Conservation (phyloP, 257 asterid genomes). For the Solanum dulcamara region DNA sequence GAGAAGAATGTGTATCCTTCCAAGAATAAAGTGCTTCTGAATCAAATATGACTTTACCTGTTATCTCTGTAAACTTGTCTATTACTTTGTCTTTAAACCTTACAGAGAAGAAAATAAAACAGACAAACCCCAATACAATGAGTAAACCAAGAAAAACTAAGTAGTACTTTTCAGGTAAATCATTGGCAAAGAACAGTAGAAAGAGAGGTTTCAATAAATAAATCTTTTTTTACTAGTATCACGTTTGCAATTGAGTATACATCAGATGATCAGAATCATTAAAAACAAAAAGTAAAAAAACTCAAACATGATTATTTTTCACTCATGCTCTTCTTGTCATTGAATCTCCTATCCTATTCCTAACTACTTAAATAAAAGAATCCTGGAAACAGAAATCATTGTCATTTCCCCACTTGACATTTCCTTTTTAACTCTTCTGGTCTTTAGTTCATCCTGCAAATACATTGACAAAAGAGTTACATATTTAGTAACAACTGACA, state of each 20-base stretch:
- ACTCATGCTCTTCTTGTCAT: slow-evolving; percentile 30
- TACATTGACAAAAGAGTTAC: not conserved
- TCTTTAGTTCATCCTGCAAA: slow-evolving; percentile 26
- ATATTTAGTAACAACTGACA: not conserved
- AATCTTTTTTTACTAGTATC: slow-evolving; percentile 14
- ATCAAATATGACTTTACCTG: slow-evolving; percentile 10
- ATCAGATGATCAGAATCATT: slow-evolving; percentile 28
- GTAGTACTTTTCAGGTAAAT: slow-evolving; percentile 46
- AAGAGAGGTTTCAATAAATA: slow-evolving; percentile 5
- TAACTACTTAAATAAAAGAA: slow-evolving; percentile 40
- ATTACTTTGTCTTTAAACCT: slow-evolving; percentile 3
- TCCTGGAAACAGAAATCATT: slow-evolving; percentile 15
- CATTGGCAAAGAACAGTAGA: slow-evolving; percentile 26
- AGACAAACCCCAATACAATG: slow-evolving; percentile 1
- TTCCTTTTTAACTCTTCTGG: slow-evolving; percentile 1
- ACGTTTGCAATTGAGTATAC: slow-evolving; percentile 39
- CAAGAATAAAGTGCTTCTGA: slow-evolving; percentile 5
- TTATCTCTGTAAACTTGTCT: slow-evolving; percentile 23
- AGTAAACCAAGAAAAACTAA: slow-evolving; percentile 27
- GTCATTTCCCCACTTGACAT: slow-evolving; percentile 23
- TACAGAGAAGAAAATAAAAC: slow-evolving; percentile 2
- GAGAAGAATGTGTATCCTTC: slow-evolving; percentile 11
- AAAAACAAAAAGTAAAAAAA: slow-evolving; percentile 20
- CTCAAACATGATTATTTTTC: slow-evolving; percentile 29
- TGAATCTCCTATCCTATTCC: slow-evolving; percentile 23